Evolutionary conservation across 441 rosid species (phyloP).

Genomic region (Codiaeum variegatum): DNA sequence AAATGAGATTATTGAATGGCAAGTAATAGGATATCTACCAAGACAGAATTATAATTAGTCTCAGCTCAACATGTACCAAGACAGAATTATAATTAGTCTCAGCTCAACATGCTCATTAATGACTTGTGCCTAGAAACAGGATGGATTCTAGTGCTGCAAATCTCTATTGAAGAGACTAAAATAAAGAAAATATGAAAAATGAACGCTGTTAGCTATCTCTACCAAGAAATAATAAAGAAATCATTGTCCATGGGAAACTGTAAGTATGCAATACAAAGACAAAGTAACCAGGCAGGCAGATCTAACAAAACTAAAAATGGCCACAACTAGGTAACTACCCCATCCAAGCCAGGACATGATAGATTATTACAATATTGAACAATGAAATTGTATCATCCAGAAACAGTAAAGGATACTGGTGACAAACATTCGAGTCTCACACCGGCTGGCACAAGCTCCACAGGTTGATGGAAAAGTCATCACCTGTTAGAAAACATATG

Average conservation of each 20-base stretch:
- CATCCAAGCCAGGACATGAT: not conserved
- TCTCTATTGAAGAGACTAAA: not conserved
- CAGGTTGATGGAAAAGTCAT: slow-evolving; percentile 97
- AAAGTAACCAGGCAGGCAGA: not conserved
- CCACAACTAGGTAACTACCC: not conserved
- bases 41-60: not conserved
- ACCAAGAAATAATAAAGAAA: not conserved
- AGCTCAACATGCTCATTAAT: not conserved
- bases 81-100: not conserved
- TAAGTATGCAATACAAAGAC: not conserved
- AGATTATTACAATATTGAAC: not conserved
- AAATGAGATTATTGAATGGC: not conserved
- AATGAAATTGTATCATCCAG: not conserved
- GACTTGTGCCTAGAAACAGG: not conserved
- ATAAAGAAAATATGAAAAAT: too few species aligned
- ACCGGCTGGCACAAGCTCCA: slow-evolving; percentile 56
- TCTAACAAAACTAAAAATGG: not conserved
- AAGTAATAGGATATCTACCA: not conserved
- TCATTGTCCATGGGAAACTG: not conserved
- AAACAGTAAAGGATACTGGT: slow-evolving; percentile 73
- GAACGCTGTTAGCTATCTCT: too few species aligned
- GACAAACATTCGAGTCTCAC: slow-evolving; percentile 94
- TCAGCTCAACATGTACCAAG: not conserved
- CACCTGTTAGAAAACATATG: slow-evolving; percentile 45
- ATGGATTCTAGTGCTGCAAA: not conserved